phyloP scores from a whole-genome alignment of 2,329 filamentous ascomycete genomes.

The Aspergillus persii region DNA sequence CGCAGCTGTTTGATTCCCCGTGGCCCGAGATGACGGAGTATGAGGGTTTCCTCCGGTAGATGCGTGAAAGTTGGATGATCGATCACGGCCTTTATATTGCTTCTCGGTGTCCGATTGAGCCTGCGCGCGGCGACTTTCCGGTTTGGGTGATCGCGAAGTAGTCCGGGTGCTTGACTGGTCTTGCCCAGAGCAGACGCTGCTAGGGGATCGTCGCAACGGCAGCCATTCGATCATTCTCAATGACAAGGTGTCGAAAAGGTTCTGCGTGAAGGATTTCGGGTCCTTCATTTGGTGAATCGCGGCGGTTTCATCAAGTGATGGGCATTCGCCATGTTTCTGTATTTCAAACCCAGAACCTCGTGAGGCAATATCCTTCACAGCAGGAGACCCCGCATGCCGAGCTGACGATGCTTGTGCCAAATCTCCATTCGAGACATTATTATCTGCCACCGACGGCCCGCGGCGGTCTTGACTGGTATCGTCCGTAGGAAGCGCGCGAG shows the following conservation, averaged over 20 bases:
- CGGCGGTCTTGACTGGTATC: constrained; percentile 5
- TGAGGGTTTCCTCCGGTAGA: constrained; percentile 18
- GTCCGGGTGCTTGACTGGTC: constrained; percentile 6
- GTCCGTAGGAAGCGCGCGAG: constrained; percentile 24
- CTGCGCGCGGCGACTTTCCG: constrained; percentile 8
- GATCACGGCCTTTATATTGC: constrained; percentile 8
- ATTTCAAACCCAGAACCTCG: constrained; percentile 2
- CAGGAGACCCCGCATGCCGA: neutral
- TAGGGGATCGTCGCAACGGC: constrained; percentile 36
- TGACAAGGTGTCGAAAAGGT: constrained; percentile 50
- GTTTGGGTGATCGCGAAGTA: constrained; percentile 12
- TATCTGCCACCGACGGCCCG: neutral
- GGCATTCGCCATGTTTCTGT: constrained; percentile 9
- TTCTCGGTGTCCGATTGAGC: constrained; percentile 9
- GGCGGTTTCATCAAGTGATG: constrained; percentile 18
- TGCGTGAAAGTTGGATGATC: constrained; percentile 7
- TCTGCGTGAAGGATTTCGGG: constrained; percentile 61
- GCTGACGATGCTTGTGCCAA: neutral
- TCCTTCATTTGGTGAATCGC: constrained; percentile 48
- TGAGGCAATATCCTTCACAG: neutral
- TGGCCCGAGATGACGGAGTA: constrained; percentile 29
- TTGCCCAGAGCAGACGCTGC: constrained; percentile 16
- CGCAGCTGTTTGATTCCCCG: constrained; percentile 27
- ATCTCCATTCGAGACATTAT: neutral
- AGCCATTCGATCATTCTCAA: constrained; percentile 48